phyloP scores from a whole-genome alignment of 2,329 filamentous ascomycete genomes.

The Pestalotiopsis fici region DNA sequence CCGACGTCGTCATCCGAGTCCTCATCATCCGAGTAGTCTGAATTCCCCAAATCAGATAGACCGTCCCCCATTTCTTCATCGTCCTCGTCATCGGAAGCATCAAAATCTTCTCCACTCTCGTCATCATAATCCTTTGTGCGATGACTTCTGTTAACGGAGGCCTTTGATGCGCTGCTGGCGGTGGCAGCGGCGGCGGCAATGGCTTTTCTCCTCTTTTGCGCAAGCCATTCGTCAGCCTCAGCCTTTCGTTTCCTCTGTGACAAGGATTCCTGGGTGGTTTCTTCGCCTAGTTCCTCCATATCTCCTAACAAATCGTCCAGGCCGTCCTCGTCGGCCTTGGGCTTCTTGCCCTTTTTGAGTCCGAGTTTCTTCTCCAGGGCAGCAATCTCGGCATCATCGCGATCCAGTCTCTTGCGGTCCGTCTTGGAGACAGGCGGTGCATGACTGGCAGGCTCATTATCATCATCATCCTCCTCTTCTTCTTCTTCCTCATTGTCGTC shows the following conservation, averaged over 20 bases:
- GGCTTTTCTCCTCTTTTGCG: slow-evolving; percentile 56
- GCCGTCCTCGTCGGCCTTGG: slow-evolving; percentile 76
- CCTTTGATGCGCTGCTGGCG: neutral
- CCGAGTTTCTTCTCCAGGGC: slow-evolving; percentile 86
- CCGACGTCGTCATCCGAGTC: slow-evolving; percentile 40
- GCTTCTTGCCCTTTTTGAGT: slow-evolving; percentile 74
- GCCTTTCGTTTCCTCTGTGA: slow-evolving; percentile 64
- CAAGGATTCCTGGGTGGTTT: slow-evolving; percentile 44
- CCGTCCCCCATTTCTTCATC: slow-evolving; percentile 34
- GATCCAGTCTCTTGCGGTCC: slow-evolving; percentile 65
- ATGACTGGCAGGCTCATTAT: slow-evolving; percentile 63
- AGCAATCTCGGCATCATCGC: slow-evolving; percentile 88
- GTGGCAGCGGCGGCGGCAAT: slow-evolving; percentile 12
- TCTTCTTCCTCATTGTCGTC: slow-evolving; percentile 22
- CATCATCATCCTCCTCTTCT: slow-evolving; percentile 66
- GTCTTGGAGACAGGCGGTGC: slow-evolving; percentile 28
- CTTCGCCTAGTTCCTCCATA: slow-evolving; percentile 48
- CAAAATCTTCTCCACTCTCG: slow-evolving; percentile 25
- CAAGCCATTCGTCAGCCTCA: slow-evolving; percentile 62
- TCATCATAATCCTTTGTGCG: slow-evolving; percentile 15
- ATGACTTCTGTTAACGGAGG: slow-evolving; percentile 10
- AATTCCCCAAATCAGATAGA: slow-evolving; percentile 25
- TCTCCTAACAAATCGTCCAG: slow-evolving; percentile 77
- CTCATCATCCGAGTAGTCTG: slow-evolving; percentile 25
- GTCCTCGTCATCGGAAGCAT: slow-evolving; percentile 22